Base-by-base conservation (phyloP, 2,329 filamentous ascomycete genomes). In the Cordyceps sp. region DNA sequence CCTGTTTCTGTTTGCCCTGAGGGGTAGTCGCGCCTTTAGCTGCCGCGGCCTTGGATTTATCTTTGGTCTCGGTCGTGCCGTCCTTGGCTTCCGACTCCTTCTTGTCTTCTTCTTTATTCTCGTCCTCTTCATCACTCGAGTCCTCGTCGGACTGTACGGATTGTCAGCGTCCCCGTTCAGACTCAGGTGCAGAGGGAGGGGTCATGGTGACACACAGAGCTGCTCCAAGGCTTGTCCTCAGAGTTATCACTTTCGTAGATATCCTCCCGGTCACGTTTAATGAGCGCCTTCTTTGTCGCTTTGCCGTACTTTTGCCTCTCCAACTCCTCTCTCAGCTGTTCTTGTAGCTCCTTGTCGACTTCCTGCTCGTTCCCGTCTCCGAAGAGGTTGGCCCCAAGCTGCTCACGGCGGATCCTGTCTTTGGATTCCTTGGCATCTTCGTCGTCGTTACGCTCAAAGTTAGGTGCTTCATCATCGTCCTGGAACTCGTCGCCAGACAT, bases 371-470 rank as follows among this genome's bases (percentile, higher is more conserved):
- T 66, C 23, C 64, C 71, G 10, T 73, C 66, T 28, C 72, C 72
- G 43, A 93, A 93, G 3, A 90, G 61, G 45, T 93, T 93, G 8
- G 88, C 88, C 32, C 75, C 74, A n/a, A 92, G 64, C 52, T 92
- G 85, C 45, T 86, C 79, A 35, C 77, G 71, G 41, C 80, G 82
- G 42, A 86, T 76, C 32, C 77, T 64, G 12, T 77, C 74, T 39
- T 78, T 75, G 1, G 78, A 66, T 14, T 79, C 71, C 45, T 83
- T 84, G 12, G 66, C 58, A 31, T 86, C 81, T 41, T 93, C 86
- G 37, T 93, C 84, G 31, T 85, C 74, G 32, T 90, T 81, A 13
- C 62, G 64, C 42, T 90, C 83, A 32, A 84, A 69, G 26, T 78
- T 69, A 3, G 73, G 68, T 16, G 79, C 73, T 49, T 92, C 84